Evolutionary conservation across 805 yeast species (phyloP).

Genomic region (Ogataea minuta): DNA sequence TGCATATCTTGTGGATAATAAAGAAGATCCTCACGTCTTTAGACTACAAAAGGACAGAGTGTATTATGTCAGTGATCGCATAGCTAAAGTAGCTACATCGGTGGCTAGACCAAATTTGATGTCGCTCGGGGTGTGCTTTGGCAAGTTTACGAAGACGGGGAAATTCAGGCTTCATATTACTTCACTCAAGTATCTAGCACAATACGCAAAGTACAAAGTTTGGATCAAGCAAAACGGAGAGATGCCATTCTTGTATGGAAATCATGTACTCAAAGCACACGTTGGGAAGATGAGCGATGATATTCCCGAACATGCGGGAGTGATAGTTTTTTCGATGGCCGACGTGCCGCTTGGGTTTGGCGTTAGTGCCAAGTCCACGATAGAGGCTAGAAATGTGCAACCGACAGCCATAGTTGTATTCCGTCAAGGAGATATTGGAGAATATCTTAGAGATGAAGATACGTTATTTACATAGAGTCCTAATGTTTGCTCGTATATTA

Average conservation of each 20-base stretch:
- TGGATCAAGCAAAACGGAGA: slow-evolving; percentile 98
- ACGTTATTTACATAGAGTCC: slow-evolving; percentile 71
- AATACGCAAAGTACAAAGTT: slow-evolving; percentile 86
- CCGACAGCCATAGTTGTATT: slow-evolving; percentile 95
- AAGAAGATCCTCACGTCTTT: slow-evolving; percentile 88
- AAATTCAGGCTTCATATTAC: slow-evolving; percentile 94
- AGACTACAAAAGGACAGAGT: slow-evolving; percentile 95
- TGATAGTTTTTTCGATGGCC: slow-evolving; percentile 83
- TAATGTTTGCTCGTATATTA: slow-evolving; percentile 10
- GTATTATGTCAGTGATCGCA: slow-evolving; percentile 80
- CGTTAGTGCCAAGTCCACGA: slow-evolving; percentile 86
- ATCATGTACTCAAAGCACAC: slow-evolving; percentile 94
- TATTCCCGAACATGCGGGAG: slow-evolving; percentile 97
- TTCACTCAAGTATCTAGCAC: slow-evolving; percentile 76
- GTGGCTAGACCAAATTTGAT: slow-evolving; percentile 85
- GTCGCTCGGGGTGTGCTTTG: slow-evolving; percentile 92
- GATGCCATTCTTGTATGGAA: slow-evolving; percentile 97
- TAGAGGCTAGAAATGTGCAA: slow-evolving; percentile 81
- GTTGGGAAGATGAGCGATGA: slow-evolving; percentile 96
- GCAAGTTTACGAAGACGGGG: slow-evolving; percentile 96
- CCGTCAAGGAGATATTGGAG: slow-evolving; percentile 97
- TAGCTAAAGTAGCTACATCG: slow-evolving; percentile 85
- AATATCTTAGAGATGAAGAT: slow-evolving; percentile 96
- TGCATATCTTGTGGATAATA: slow-evolving; percentile 78
- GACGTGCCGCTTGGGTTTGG: slow-evolving; percentile 96